A percentile compares a stretch with the other conserved stretches of the same genome.
These are phyloP conservation scores for Lizonia empirigonia DNA, from an alignment of 2,329 filamentous ascomycete genomes.

Conservation along the genomic window DNA sequence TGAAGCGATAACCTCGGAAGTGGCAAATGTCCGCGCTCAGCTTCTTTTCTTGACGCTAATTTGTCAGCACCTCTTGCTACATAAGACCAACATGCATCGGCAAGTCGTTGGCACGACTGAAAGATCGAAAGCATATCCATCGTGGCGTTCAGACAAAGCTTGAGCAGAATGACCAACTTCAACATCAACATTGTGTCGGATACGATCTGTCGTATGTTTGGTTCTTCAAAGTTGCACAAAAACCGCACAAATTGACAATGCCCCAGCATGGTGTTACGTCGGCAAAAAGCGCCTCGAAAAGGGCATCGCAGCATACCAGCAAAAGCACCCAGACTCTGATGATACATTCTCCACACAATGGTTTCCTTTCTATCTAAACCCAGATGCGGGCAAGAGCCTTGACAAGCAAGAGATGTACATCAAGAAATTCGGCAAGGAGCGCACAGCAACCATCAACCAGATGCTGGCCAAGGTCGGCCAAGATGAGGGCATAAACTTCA, in stretches of 20 bases:
- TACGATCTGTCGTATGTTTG: constrained; percentile 71
- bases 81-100: constrained; percentile 16
- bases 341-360: constrained; percentile 77
- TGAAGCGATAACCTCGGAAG: constrained; percentile 15
- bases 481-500: constrained; percentile 73
- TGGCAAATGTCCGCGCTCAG: constrained; percentile 12
- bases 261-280: constrained; percentile 65
- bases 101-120: constrained; percentile 4
- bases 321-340: constrained; percentile 61
- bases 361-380: constrained; percentile 82
- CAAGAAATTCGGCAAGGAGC: constrained; percentile 67
- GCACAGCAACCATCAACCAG: constrained; percentile 62
- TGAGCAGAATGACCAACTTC: constrained; percentile 61
- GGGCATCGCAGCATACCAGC: constrained; percentile 71
- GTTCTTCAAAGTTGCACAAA: constrained; percentile 6
- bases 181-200: constrained; percentile 78
- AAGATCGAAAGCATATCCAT: constrained; percentile 22
- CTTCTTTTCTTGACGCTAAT: constrained; percentile 17
- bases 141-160: constrained; percentile 42
- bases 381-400: constrained; percentile 61
- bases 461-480: constrained; percentile 65
- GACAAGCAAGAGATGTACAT: constrained; percentile 65
- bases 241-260: neutral
- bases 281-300: constrained; percentile 76
- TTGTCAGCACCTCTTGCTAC: constrained; percentile 31